Conservation (phyloP, 192 early-diverging fungal genomes). For the Dissophora ornata region DNA sequence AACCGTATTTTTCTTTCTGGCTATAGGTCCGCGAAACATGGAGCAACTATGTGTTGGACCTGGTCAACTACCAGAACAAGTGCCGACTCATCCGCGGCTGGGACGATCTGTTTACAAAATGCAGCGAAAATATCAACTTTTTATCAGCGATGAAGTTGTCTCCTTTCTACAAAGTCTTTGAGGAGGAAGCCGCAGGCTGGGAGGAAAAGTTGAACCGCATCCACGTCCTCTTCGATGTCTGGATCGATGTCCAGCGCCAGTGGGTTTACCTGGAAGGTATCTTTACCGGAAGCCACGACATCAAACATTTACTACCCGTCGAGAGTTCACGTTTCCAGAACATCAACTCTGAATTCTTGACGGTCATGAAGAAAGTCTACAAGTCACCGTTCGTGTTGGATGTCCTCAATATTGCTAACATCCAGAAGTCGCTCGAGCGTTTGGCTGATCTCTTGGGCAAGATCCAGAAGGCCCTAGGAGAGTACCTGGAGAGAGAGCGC, state of each 20-base stretch:
- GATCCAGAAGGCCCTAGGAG: slow-evolving; percentile 99
- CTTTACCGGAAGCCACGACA: slow-evolving; percentile 95
- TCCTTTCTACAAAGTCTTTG: slow-evolving; percentile 98
- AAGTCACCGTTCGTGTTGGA: slow-evolving; percentile 98
- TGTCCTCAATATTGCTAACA: slow-evolving; percentile 90
- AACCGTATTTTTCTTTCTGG: not conserved
- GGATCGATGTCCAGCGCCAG: slow-evolving; percentile 99
- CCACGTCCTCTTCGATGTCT: slow-evolving; percentile 97
- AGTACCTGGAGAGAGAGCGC: slow-evolving; percentile 97
- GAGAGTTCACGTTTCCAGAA: slow-evolving; percentile 96
- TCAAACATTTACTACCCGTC: slow-evolving; percentile 95
- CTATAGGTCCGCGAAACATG: slow-evolving; percentile 83
- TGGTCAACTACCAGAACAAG: slow-evolving; percentile 98
- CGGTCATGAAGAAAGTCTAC: slow-evolving; percentile 99
- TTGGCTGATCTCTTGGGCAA: slow-evolving; percentile 92
- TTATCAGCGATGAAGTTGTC: slow-evolving; percentile 97
- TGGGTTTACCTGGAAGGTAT: slow-evolving; percentile 99
- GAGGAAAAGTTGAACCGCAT: slow-evolving; percentile 98
- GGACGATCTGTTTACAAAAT: slow-evolving; percentile 98
- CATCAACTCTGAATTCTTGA: slow-evolving; percentile 98
- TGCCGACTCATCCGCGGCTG: slow-evolving; percentile 96
- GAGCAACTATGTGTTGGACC: slow-evolving; percentile 91
- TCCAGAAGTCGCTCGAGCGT: slow-evolving; percentile 96
- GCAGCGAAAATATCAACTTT: slow-evolving; percentile 94
- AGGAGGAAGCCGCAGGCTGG: slow-evolving; percentile 95